Evolutionary conservation across 2,329 filamentous ascomycete genomes (phyloP).

Genomic region (Coniochaeta sp.): DNA sequence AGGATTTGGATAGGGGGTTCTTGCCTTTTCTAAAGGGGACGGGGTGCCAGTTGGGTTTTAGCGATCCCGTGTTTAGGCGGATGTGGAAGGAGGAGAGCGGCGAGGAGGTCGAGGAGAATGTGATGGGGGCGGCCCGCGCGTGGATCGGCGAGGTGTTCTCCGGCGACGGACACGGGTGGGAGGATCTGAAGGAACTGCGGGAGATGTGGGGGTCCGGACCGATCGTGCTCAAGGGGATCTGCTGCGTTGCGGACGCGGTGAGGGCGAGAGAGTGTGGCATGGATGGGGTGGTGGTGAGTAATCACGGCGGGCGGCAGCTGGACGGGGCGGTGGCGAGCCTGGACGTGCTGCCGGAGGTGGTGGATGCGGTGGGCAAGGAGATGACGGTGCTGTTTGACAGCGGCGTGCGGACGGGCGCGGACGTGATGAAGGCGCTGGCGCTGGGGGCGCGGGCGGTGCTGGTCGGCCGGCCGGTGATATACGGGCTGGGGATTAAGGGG

Average conservation of each 20-base stretch:
- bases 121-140: conserved; percentile 38
- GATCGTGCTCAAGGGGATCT: conserved; percentile 55
- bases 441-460: conserved; percentile 50
- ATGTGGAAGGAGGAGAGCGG: conserved; percentile 45
- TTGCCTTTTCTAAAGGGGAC: conserved; percentile 51
- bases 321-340: conserved; percentile 47
- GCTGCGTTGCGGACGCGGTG: conserved; percentile 39
- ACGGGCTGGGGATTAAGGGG: conserved; percentile 48
- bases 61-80: conserved; percentile 57
- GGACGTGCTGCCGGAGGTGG: conserved; percentile 52
- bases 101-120: conserved; percentile 38
- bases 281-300: conserved; percentile 47
- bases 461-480: conserved; percentile 50
- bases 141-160: conserved; percentile 49
- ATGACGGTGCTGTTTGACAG: conserved; percentile 57
- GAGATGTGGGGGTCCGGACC: conserved; percentile 50
- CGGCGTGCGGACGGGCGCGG: conserved; percentile 46
- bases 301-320: conserved; percentile 51
- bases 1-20: conserved; percentile 57
- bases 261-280: conserved; percentile 35
- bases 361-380: conserved; percentile 51
- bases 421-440: conserved; percentile 50
- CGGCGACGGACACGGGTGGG: conserved; percentile 49
- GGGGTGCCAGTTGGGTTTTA: conserved; percentile 56
- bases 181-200: conserved; percentile 50